Percentiles rank a stretch among this genome's conserved stretches.
phyloP scores from a whole-genome alignment of 768 basidiomycete species.

The Suillus ampliporus region DNA sequence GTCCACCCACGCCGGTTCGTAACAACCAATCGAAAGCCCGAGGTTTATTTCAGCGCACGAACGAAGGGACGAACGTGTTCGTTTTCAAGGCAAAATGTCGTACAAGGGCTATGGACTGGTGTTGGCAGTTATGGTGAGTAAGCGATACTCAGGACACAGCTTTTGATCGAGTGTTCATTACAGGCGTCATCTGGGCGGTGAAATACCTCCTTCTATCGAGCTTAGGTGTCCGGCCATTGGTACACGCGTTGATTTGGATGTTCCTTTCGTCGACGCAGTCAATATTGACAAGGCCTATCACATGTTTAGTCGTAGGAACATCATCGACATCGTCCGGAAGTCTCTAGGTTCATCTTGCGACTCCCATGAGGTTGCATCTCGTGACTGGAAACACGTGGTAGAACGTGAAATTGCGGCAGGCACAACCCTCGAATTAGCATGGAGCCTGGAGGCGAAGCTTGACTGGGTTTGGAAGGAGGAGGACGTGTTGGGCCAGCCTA shows the following conservation, averaged over 20 bases:
- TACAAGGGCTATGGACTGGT: constrained; percentile 85
- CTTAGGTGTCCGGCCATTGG: constrained; percentile 72
- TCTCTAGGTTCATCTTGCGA: constrained; percentile 51
- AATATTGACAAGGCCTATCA: constrained; percentile 47
- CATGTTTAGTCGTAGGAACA: constrained; percentile 63
- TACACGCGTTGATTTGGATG: constrained; percentile 69
- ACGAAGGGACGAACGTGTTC: constrained; percentile 83
- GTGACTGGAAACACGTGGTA: constrained; percentile 68
- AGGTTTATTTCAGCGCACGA: constrained; percentile 53
- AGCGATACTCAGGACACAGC: neutral
- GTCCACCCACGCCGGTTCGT: constrained; percentile 56
- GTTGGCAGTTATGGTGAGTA: constrained; percentile 82
- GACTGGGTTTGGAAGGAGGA: constrained; percentile 89
- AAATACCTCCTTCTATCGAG: constrained; percentile 71
- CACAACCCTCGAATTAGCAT: constrained; percentile 71
- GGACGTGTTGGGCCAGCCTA: constrained; percentile 61
- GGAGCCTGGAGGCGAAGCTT: constrained; percentile 73
- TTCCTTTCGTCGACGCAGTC: constrained; percentile 55
- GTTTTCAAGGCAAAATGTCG: constrained; percentile 83
- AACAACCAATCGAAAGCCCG: constrained; percentile 47
- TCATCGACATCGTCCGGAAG: constrained; percentile 66
- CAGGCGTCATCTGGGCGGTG: constrained; percentile 77
- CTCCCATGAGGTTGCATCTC: constrained; percentile 21
- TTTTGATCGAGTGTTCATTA: constrained; percentile 7
- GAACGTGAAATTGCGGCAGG: constrained; percentile 59